Evolutionary conservation across 2,329 filamentous ascomycete species (phyloP).

Genomic region (Epichloe amarillans): DNA sequence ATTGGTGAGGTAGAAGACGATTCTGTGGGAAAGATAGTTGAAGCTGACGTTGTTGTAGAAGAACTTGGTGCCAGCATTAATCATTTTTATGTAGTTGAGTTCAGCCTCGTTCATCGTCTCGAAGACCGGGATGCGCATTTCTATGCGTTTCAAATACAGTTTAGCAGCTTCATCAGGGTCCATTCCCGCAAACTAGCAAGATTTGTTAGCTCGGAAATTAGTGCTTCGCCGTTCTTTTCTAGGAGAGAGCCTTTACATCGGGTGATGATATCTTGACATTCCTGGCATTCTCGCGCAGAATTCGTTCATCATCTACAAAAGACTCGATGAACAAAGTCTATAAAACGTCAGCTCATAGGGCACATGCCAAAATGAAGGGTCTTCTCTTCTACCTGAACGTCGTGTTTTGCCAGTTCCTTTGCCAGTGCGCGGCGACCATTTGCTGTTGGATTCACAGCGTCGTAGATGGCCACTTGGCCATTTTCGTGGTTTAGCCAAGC

Average conservation of each 20-base stretch:
- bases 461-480: constrained; percentile 95
- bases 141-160: constrained; percentile 81
- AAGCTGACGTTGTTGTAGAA: constrained; percentile 96
- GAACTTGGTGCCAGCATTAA: constrained; percentile 86
- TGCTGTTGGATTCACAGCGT: constrained; percentile 88
- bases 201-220: not conserved
- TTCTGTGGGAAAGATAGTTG: constrained; percentile 89
- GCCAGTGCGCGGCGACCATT: constrained; percentile 71
- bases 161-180: constrained; percentile 81
- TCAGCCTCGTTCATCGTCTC: constrained; percentile 93
- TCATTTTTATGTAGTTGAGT: constrained; percentile 98
- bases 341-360: not conserved
- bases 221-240: not conserved
- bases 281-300: constrained; percentile 91
- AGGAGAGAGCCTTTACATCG: constrained; percentile 47
- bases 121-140: constrained; percentile 85
- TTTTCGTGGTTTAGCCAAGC: constrained; percentile 94
- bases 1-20: constrained; percentile 97
- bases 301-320: constrained; percentile 81
- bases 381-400: constrained; percentile 55
- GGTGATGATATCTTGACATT: constrained; percentile 97
- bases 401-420: constrained; percentile 95
- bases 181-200: constrained; percentile 69
- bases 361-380: not conserved
- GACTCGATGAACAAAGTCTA: constrained; percentile 95